Evolutionary conservation across 192 early-diverging fungal species (phyloP).

Genomic region (Coemansia pectinata): DNA sequence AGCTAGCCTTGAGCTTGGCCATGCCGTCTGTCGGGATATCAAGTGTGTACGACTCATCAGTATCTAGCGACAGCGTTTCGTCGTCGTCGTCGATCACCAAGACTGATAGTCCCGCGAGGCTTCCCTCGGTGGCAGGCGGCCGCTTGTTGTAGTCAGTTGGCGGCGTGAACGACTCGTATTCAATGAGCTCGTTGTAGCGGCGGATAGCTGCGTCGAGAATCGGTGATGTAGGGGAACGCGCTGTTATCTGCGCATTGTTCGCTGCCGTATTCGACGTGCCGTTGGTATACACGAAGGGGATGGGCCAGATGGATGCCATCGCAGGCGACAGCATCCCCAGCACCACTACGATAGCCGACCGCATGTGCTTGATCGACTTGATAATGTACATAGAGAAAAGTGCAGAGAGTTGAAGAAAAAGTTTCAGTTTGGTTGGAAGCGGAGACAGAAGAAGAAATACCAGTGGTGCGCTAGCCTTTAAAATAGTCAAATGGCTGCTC

Average conservation of each 20-base stretch:
- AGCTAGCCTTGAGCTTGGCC: slow-evolving; percentile 60
- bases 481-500: neutral
- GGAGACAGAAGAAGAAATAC: neutral
- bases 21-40: slow-evolving; percentile 57
- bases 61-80: slow-evolving; percentile 56
- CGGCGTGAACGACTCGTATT: slow-evolving; percentile 52
- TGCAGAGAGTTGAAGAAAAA: neutral
- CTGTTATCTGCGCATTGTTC: slow-evolving; percentile 25
- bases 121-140: neutral
- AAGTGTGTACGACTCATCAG: slow-evolving; percentile 74
- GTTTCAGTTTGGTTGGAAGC: neutral
- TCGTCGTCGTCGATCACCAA: slow-evolving; percentile 43
- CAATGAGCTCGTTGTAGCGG: slow-evolving; percentile 56
- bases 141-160: slow-evolving; percentile 47
- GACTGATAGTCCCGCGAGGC: slow-evolving; percentile 50
- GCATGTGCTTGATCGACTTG: slow-evolving; percentile 1
- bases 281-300: slow-evolving; percentile 23
- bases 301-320: slow-evolving; percentile 47
- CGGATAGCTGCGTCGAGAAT: slow-evolving; percentile 52
- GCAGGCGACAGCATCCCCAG: slow-evolving; percentile 23
- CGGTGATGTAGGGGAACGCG: slow-evolving; percentile 50
- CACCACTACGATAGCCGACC: slow-evolving; percentile 7
- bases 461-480: neutral
- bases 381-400: neutral
- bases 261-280: slow-evolving; percentile 51